Percentiles rank a stretch among this genome's conserved stretches.
These are phyloP conservation scores for Nepenthes alata DNA, from an alignment of 179 eudicot species.

Conservation along the genomic window DNA sequence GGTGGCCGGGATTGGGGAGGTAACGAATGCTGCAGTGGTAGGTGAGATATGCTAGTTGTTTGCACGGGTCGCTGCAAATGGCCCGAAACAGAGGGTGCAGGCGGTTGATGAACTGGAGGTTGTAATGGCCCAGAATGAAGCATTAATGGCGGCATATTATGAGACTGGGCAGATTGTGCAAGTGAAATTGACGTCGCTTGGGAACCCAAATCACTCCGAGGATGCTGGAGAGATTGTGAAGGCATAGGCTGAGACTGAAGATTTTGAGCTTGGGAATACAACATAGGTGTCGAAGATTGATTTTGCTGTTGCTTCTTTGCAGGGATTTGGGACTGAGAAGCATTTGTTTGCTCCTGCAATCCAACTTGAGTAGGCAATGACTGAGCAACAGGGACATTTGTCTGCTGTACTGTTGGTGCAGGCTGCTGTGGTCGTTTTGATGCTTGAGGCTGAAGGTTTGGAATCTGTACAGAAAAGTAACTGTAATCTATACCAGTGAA, in stretches of 20 bases:
- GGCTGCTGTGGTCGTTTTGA: constrained; percentile 30
- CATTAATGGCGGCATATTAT: constrained; percentile 36
- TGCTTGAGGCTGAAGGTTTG: constrained; percentile 36
- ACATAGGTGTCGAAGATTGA: constrained; percentile 28
- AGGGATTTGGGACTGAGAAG: constrained; percentile 26
- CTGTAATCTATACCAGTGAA: background rate
- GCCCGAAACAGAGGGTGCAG: constrained; percentile 36
- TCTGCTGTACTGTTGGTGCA: constrained; percentile 31
- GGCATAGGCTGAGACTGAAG: constrained; percentile 39
- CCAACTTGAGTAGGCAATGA: constrained; percentile 41
- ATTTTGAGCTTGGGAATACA: constrained; percentile 32
- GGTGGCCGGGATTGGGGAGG: constrained; percentile 64
- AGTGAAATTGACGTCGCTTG: constrained; percentile 36
- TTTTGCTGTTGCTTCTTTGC: constrained; percentile 42
- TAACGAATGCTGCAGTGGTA: constrained; percentile 53
- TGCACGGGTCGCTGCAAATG: constrained; percentile 67
- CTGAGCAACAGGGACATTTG: constrained; percentile 34
- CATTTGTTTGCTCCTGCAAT: constrained; percentile 41
- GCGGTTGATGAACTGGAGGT: constrained; percentile 48
- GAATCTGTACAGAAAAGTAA: constrained; percentile 18
- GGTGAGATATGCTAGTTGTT: constrained; percentile 36
- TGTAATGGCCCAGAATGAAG: constrained; percentile 37
- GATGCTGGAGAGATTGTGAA: constrained; percentile 39
- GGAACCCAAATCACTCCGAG: constrained; percentile 31
- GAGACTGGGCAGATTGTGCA: constrained; percentile 48